Evolutionary conservation across 441 rosid species (phyloP), one percentile per base, ranked within the genome.

Genomic region (Pelargonium myrrhifolium): DNA sequence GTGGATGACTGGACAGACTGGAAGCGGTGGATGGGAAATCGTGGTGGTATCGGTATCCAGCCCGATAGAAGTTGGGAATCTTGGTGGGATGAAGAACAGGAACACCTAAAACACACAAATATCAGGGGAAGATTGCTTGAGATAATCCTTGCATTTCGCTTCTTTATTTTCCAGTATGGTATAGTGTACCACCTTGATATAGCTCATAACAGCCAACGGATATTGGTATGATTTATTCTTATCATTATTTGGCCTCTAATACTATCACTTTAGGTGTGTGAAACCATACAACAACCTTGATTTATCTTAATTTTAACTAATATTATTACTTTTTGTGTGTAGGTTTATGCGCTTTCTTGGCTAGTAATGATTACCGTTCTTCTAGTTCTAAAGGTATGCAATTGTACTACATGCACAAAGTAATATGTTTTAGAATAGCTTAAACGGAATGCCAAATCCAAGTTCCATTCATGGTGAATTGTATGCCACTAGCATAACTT

Each of bases 1-100:
- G 92, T 85, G 73, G 99, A 94, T 42, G 99, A 94, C 74, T 87
- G 99, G 99, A 84, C 91, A 37, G 97, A 94, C 74, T 94, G 99
- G 99, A 94, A 90, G 77, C 78, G 97, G 59, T 92, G 99, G 99
- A 88, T 94, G 87, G 89, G 93, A 10, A 87, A 92, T 79, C 89
- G 89, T 0, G 98, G 99, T 65, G 96, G 98, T 66, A 94, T 94
- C 12, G 99, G 99, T 20, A 94, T 92, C 37, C 84, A 77, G 0
- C 63, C 75, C 10, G 85, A 87, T 15, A 84, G 77, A 76, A 92
- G 99, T 77, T 95, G 99, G 98, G 98, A 90, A 75, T 95, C 95
- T 0, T 95, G 99, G 99, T 92, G 98, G 99, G 91, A 85, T 35
- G 81, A 67, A 51, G 99, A 95, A 76, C 98, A 87, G 59, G 92